phyloP scores from a whole-genome alignment of 2,329 filamentous ascomycete species.

The Grosmannia serpens region DNA sequence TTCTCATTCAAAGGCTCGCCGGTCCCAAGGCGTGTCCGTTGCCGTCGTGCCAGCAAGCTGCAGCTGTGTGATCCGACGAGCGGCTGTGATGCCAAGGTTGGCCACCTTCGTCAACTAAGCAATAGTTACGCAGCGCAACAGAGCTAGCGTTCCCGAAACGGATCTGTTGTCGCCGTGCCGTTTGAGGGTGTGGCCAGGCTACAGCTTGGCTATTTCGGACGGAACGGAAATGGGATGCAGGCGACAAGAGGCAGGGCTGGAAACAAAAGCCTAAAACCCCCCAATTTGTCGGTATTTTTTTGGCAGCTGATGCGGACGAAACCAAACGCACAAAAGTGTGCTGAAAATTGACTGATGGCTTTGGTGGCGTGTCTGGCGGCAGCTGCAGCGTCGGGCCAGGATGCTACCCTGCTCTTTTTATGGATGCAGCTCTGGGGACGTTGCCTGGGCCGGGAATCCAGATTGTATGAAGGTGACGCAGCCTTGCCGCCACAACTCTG shows the following conservation, averaged over 20 bases:
- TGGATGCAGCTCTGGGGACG: neutral
- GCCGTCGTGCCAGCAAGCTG: neutral
- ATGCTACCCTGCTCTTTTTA: neutral
- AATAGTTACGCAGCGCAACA: neutral
- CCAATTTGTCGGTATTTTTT: neutral
- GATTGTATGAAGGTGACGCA: slow-evolving; percentile 10
- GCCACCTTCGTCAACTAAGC: neutral
- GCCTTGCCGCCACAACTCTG: slow-evolving; percentile 9
- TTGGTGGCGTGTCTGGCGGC: neutral
- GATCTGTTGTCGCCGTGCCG: neutral
- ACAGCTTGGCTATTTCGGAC: neutral
- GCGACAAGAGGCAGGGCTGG: neutral
- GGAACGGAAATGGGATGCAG: neutral
- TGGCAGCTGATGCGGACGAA: neutral
- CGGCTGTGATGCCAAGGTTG: neutral
- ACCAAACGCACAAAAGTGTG: neutral
- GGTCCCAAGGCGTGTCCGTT: neutral
- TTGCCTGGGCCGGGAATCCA: neutral
- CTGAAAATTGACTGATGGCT: neutral
- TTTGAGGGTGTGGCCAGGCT: neutral
- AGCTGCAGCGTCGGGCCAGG: neutral
- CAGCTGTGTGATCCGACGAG: neutral
- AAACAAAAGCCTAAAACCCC: neutral
- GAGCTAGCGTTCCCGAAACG: neutral
- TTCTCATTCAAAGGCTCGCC: neutral